These are phyloP conservation scores for Crotalaria pallida DNA, from an alignment of 306 rosid genomes.

Conservation along the genomic window DNA sequence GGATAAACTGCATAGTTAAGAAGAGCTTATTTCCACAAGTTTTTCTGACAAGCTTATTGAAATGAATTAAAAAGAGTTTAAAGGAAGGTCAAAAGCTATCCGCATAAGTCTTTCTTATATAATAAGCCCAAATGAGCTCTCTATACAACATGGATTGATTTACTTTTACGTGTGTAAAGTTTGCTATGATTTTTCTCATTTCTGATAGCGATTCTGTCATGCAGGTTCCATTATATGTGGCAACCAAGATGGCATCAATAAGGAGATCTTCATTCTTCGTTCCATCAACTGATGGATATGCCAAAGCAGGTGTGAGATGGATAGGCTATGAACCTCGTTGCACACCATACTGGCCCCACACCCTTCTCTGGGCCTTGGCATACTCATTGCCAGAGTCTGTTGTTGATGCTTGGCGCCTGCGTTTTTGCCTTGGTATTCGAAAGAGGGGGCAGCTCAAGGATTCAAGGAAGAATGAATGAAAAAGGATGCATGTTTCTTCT, in stretches of 20 bases:
- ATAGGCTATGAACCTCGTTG: conserved; percentile 90
- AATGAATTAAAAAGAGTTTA: too few species aligned
- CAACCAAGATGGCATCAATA: conserved; percentile 98
- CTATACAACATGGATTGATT: not conserved
- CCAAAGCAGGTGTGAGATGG: conserved; percentile 69
- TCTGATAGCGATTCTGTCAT: conserved; percentile 23
- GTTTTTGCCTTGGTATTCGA: conserved; percentile 56
- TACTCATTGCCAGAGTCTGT: conserved; percentile 51
- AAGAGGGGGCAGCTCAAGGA: conserved; percentile 88
- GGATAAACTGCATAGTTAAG: too few species aligned
- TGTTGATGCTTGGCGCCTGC: conserved; percentile 75
- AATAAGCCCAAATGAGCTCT: too few species aligned
- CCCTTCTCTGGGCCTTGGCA: conserved; percentile 73
- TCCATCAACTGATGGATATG: conserved; percentile 80
- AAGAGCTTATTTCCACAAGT: too few species aligned
- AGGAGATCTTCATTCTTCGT: conserved; percentile 82
- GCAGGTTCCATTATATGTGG: conserved; percentile 92
- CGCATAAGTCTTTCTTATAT: too few species aligned
- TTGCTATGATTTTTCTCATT: not conserved
- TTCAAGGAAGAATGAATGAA: conserved; percentile 54
- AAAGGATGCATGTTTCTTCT: not conserved
- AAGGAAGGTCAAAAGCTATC: too few species aligned
- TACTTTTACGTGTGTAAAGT: not conserved
- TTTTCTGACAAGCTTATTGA: too few species aligned
- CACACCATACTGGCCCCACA: conserved; percentile 95